Percentiles rank a stretch among this genome's conserved stretches.
Conservation (phyloP, 495 filamentous ascomycete genomes). For the Aspergillus wentii region DNA sequence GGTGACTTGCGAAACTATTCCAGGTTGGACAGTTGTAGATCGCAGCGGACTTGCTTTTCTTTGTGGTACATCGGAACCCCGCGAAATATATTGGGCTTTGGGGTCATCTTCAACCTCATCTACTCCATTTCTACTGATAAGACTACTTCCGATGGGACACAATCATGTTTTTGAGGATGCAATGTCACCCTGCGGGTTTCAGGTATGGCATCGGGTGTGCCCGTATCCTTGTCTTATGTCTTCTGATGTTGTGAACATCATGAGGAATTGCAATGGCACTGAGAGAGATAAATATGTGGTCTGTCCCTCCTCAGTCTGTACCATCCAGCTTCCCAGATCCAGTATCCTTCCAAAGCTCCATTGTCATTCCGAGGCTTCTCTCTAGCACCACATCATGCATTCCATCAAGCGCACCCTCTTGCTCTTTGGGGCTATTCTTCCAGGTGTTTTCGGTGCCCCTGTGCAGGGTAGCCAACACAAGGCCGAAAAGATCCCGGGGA, state of each 20-base stretch:
- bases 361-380: not conserved
- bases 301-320: no score
- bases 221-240: constrained; percentile 9
- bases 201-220: constrained; percentile 1
- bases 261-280: no score
- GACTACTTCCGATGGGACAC: constrained; percentile 14
- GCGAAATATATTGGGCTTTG: no score
- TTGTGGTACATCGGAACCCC: no score
- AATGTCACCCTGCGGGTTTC: constrained; percentile 24
- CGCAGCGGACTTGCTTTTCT: no score
- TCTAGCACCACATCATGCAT: constrained; percentile 12
- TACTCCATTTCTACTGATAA: constrained; percentile 6
- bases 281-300: no score
- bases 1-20: no score
- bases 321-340: constrained; percentile 4
- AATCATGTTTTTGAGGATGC: constrained; percentile 16
- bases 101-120: constrained; percentile 1
- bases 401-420: constrained; percentile 22
- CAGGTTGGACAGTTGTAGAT: no score
- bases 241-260: no score
- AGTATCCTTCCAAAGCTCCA: not conserved
- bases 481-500: constrained; percentile 16
- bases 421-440: constrained; percentile 20
- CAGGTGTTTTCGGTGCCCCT: constrained; percentile 16
- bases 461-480: constrained; percentile 8